phyloP scores from a whole-genome alignment of 495 filamentous ascomycete species.

The Articulospora tetracladia region DNA sequence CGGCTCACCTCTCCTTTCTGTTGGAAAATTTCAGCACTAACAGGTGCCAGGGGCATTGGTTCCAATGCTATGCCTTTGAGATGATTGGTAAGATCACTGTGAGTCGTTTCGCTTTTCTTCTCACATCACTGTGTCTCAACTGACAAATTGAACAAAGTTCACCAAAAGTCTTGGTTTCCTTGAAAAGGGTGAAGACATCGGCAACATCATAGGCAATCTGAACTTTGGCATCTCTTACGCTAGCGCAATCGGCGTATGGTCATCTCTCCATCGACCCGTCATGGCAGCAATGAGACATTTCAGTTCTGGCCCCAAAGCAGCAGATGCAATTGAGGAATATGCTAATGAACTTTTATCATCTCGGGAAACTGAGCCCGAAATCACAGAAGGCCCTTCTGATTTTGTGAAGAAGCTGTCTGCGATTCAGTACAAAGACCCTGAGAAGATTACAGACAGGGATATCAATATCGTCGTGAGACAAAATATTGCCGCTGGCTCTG shows the following conservation, averaged over 20 bases:
- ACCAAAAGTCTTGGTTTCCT: constrained; percentile 47
- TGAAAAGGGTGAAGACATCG: constrained; percentile 44
- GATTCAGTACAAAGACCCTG: constrained; percentile 40
- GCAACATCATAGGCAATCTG: constrained; percentile 35
- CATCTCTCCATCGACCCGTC: neutral
- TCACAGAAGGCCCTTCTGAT: constrained; percentile 20
- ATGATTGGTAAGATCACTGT: constrained; percentile 53
- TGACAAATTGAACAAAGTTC: constrained; percentile 20
- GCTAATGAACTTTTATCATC: neutral
- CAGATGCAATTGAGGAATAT: neutral
- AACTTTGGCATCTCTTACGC: constrained; percentile 2
- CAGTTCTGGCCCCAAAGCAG: no score
- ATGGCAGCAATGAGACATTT: neutral
- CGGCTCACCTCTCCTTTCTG: no score
- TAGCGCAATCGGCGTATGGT: neutral
- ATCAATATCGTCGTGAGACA: constrained; percentile 41
- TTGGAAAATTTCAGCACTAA: no score
- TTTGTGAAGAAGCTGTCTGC: constrained; percentile 40
- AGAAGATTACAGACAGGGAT: constrained; percentile 45
- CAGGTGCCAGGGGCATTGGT: constrained; percentile 37
- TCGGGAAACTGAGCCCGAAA: neutral
- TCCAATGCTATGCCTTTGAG: constrained; percentile 56
- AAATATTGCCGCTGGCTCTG: constrained; percentile 26
- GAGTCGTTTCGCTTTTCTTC: no score
- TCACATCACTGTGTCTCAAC: neutral